phyloP scores from a whole-genome alignment of 2,329 filamentous ascomycete genomes.

The Beauveria bassiana region DNA sequence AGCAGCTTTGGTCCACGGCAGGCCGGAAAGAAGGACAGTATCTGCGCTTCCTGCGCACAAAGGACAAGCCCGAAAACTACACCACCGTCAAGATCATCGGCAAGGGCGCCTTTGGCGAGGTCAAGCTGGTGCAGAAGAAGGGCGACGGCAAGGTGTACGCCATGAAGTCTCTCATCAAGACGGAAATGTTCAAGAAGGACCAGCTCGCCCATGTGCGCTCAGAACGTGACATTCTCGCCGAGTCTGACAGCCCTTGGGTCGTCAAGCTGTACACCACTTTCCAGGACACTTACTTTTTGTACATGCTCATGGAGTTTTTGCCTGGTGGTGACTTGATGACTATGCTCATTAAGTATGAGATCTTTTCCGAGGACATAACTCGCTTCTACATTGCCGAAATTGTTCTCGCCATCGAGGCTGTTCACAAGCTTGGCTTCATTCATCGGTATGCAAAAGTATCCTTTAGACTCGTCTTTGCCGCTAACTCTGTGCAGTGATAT shows the following conservation, averaged over 20 bases:
- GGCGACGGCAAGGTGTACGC: constrained; percentile 95
- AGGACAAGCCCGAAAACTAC: constrained; percentile 91
- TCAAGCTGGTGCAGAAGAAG: constrained; percentile 95
- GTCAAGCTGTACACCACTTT: constrained; percentile 98
- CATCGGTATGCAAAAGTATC: constrained; percentile 64
- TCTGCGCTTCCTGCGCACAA: constrained; percentile 86
- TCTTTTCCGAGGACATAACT: constrained; percentile 97
- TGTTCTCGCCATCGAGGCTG: constrained; percentile 94
- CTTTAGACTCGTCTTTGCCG: neutral
- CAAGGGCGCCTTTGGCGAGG: constrained; percentile 97
- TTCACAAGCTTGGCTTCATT: constrained; percentile 96
- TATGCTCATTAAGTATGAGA: constrained; percentile 99
- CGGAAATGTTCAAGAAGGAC: constrained; percentile 99
- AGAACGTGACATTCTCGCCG: constrained; percentile 93
- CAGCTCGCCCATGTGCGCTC: constrained; percentile 95
- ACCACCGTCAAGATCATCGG: constrained; percentile 95
- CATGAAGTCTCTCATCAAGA: constrained; percentile 96
- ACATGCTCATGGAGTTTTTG: constrained; percentile 99
- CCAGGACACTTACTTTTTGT: constrained; percentile 91
- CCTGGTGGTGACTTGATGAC: constrained; percentile 98
- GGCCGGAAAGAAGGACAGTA: constrained; percentile 88
- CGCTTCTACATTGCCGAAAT: constrained; percentile 99
- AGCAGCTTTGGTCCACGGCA: constrained; percentile 76
- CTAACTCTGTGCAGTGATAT: constrained; percentile 62
- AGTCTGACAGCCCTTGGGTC: constrained; percentile 99